Conservation (phyloP, 2,329 filamentous ascomycete genomes). For the Botrytis tulipae region DNA sequence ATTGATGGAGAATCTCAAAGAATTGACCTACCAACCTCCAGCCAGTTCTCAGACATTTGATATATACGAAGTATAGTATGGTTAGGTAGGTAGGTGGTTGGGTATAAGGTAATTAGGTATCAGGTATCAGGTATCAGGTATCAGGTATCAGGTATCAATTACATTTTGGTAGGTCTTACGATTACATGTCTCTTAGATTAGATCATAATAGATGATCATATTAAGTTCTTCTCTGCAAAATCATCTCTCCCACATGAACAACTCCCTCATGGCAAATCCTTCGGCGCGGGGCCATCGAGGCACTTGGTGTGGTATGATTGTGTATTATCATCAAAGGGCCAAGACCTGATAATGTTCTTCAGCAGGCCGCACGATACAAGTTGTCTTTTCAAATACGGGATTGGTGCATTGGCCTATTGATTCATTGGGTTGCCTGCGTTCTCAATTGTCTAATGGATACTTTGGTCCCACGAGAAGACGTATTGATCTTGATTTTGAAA, state of each 20-base stretch:
- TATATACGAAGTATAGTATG: neutral
- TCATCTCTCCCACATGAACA: neutral
- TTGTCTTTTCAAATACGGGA: neutral
- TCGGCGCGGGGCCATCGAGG: neutral
- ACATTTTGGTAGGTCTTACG: neutral
- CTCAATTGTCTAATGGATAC: neutral
- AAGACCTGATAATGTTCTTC: constrained; percentile 2
- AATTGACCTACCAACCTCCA: neutral
- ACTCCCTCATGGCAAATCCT: neutral
- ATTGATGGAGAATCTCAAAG: neutral
- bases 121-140: no score
- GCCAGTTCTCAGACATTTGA: neutral
- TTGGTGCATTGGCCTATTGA: neutral
- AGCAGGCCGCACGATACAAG: neutral
- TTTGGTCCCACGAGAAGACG: neutral
- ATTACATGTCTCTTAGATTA: neutral
- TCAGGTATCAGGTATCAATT: neutral
- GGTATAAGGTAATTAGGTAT: neutral
- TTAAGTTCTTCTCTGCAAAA: neutral
- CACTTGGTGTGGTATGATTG: neutral
- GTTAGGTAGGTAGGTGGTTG: neutral
- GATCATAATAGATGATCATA: neutral
- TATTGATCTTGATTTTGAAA: neutral
- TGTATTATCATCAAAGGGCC: neutral
- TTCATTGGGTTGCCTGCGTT: neutral